Evolutionary conservation across 192 early-diverging fungal species (phyloP).

Genomic region (Podila epigama): DNA sequence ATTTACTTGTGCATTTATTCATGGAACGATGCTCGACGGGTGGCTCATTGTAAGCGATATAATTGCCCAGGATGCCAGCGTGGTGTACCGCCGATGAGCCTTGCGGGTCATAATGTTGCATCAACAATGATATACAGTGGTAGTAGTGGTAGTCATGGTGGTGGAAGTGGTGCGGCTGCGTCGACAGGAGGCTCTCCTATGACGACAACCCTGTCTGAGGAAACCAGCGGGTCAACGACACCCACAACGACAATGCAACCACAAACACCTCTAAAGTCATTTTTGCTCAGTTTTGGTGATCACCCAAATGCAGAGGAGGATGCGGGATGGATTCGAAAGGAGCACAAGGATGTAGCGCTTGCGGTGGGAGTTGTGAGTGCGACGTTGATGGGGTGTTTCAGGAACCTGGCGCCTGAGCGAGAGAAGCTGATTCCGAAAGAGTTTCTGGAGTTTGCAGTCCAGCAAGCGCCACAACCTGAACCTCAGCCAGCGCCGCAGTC

Average conservation of each 20-base stretch:
- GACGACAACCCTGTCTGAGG: no score
- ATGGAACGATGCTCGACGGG: constrained; percentile 57
- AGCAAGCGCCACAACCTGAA: no score
- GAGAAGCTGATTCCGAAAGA: constrained; percentile 47
- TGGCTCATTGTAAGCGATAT: constrained; percentile 35
- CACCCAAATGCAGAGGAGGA: constrained; percentile 35
- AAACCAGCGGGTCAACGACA: no score
- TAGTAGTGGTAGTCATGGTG: constrained; percentile 32
- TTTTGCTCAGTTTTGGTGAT: no score
- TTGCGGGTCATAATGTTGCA: constrained; percentile 3
- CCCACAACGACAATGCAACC: not conserved
- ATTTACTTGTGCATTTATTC: constrained; percentile 67
- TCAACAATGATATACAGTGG: constrained; percentile 27
- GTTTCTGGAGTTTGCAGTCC: constrained; percentile 49
- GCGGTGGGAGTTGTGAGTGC: constrained; percentile 66
- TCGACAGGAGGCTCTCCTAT: not conserved
- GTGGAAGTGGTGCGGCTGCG: not conserved
- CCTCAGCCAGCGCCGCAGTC: no score
- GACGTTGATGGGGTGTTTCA: constrained; percentile 65
- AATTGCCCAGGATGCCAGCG: constrained; percentile 23
- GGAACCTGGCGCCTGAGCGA: constrained; percentile 50
- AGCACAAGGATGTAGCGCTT: constrained; percentile 63
- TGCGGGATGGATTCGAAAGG: constrained; percentile 48
- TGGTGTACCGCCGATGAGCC: not conserved
- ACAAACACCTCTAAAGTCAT: no score